Evolutionary conservation across 352 stramenopile genomes (phyloP), one percentile per base, ranked within the genome.

Genomic region (Pilasporangium apinafurcum): DNA sequence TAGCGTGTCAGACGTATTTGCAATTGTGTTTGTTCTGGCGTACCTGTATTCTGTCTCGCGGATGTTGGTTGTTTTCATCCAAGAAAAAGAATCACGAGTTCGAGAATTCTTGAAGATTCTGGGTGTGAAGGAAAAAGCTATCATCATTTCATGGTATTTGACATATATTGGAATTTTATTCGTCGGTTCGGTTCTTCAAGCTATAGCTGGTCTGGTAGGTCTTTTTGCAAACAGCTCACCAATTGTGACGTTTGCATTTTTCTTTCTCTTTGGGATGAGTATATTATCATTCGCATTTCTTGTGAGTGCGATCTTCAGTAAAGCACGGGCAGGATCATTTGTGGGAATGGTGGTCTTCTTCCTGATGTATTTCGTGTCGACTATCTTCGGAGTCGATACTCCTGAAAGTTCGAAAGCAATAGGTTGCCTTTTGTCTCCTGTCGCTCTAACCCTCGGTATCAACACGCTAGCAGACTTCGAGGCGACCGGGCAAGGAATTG

Each of bases 91-190:
- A 56, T 86, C 71, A 5, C 67, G 66, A 0, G 86, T 92, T 34
- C 80, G 92, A 40, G 93, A 98, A 48, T 75, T 88, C 5, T 88
- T 97, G 65, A 68, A 83, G 6, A 97, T 98, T 45, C 86, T 98
- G 49, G 93, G 93, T 14, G 64, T 97, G 18, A 46, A 62, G 8
- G 74, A 91, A 25, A n/a, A 18, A 4, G 40, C 65, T 33, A 62
- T 88, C 14, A 57, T 86, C 33, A 14, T 43, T 13, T 61, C 69
- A 3, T 91, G 79, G 79, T 56, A 95, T 5, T 22, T 96, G 27
- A 92, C 81, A 8, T 96, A 96, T 37, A 8, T 90, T 3, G 48
- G 58, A 24, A 59, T 91, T 3, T 53, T 85, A 20, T 18, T 82
- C 5, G 16, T 78, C 1, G 65, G 65, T 4, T 64, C 73, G 1